These are phyloP conservation scores for Salix dunnii DNA, from an alignment of 345 rosid species.

Conservation along the genomic window DNA sequence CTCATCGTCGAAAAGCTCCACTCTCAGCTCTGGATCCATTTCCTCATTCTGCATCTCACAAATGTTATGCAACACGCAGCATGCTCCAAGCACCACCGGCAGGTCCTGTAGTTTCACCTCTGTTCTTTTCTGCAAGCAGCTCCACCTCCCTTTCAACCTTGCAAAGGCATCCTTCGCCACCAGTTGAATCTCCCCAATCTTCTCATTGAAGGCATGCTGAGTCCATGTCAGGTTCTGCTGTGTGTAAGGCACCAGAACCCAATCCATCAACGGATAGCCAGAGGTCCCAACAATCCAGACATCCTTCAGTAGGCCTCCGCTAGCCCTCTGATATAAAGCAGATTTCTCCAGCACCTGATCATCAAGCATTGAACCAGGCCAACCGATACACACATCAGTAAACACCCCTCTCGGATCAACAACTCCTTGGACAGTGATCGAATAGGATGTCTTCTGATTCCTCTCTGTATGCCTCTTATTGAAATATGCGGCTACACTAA, in stretches of 20 bases:
- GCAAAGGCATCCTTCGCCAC: slow-evolving; percentile 62
- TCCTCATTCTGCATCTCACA: slow-evolving; percentile 59
- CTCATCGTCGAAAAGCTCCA: slow-evolving; percentile 63
- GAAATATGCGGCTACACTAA: slow-evolving; percentile 69
- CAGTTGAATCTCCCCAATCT: slow-evolving; percentile 58
- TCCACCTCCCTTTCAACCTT: slow-evolving; percentile 71
- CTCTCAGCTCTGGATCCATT: slow-evolving; percentile 40
- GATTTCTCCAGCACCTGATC: slow-evolving; percentile 79
- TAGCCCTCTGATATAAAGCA: slow-evolving; percentile 62
- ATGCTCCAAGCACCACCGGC: slow-evolving; percentile 75
- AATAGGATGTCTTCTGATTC: slow-evolving; percentile 72
- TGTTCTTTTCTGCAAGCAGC: slow-evolving; percentile 73
- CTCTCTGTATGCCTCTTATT: slow-evolving; percentile 74
- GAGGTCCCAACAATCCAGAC: slow-evolving; percentile 68
- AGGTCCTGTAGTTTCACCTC: slow-evolving; percentile 74
- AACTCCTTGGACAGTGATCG: slow-evolving; percentile 72
- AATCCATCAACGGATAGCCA: slow-evolving; percentile 66
- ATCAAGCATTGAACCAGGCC: slow-evolving; percentile 88
- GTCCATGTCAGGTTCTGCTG: slow-evolving; percentile 81
- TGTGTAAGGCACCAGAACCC: slow-evolving; percentile 75
- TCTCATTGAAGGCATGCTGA: slow-evolving; percentile 77
- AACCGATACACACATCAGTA: slow-evolving; percentile 79
- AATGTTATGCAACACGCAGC: slow-evolving; percentile 75
- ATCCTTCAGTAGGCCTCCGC: slow-evolving; percentile 56
- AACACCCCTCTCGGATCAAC: slow-evolving; percentile 65